phyloP scores from a whole-genome alignment of 2,329 filamentous ascomycete genomes.

The Blastomyces gilchristii region DNA sequence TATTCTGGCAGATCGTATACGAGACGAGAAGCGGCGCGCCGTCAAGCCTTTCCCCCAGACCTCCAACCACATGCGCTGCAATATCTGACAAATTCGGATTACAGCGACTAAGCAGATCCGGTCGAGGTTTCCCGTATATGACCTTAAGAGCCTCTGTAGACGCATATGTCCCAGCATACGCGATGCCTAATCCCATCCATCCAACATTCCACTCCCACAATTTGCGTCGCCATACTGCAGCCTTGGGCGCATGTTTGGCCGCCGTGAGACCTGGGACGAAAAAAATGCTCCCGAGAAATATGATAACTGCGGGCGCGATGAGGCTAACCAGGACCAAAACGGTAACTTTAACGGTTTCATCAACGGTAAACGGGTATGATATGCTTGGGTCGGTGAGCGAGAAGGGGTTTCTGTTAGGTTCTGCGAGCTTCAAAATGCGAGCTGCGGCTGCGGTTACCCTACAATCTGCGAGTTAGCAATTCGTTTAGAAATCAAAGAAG shows the following conservation, averaged over 20 bases:
- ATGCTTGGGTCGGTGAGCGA: constrained; percentile 65
- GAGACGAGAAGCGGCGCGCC: constrained; percentile 59
- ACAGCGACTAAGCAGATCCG: constrained; percentile 60
- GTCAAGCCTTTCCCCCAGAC: constrained; percentile 42
- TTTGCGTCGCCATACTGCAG: constrained; percentile 66
- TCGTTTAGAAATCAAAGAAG: background rate
- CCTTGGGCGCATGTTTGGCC: constrained; percentile 50
- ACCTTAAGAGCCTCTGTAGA: constrained; percentile 81
- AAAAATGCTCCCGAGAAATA: constrained; percentile 56
- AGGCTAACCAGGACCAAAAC: constrained; percentile 56
- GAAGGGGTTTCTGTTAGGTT: constrained; percentile 61
- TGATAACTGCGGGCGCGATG: constrained; percentile 55
- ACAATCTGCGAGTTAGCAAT: constrained; percentile 7
- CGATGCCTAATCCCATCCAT: constrained; percentile 69
- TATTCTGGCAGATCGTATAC: constrained; percentile 63
- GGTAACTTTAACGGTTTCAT: constrained; percentile 62
- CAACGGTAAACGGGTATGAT: constrained; percentile 59
- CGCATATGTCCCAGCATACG: constrained; percentile 62
- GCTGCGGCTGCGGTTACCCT: constrained; percentile 51
- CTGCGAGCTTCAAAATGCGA: constrained; percentile 47
- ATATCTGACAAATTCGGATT: constrained; percentile 59
- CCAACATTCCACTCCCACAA: constrained; percentile 85
- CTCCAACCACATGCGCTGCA: constrained; percentile 52
- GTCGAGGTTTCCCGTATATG: constrained; percentile 54
- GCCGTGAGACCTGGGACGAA: constrained; percentile 64